A percentile compares a stretch with the other conserved stretches of the same genome.
phyloP scores from a whole-genome alignment of 2,329 filamentous ascomycete genomes.

The Colletotrichum lentis region DNA sequence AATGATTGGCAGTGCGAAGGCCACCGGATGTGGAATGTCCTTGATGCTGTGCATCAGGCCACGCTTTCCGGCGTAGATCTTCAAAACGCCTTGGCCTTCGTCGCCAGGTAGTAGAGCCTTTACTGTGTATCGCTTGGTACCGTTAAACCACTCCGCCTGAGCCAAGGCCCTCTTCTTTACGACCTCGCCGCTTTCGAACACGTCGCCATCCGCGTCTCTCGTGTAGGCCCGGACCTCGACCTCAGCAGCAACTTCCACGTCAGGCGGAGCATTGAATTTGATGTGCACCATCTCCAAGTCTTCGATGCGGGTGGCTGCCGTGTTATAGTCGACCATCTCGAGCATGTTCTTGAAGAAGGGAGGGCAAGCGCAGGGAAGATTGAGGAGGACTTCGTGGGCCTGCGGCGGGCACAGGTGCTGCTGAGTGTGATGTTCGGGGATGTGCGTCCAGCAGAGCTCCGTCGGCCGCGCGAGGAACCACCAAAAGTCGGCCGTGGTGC shows the following conservation, averaged over 20 bases:
- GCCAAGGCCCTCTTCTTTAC: conserved; percentile 86
- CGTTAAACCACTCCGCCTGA: conserved; percentile 89
- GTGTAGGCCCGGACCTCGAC: conserved; percentile 85
- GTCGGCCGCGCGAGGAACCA: conserved; percentile 92
- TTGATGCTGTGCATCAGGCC: conserved; percentile 98
- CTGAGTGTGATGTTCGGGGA: conserved; percentile 85
- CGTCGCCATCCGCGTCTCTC: conserved; percentile 86
- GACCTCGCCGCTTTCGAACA: conserved; percentile 89
- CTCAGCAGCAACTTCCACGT: conserved; percentile 91
- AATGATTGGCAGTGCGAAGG: conserved; percentile 86
- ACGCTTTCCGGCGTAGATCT: conserved; percentile 91
- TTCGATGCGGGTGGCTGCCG: conserved; percentile 83
- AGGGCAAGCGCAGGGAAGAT: conserved; percentile 85
- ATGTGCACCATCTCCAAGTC: conserved; percentile 93
- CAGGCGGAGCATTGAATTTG: conserved; percentile 84
- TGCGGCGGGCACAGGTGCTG: conserved; percentile 93
- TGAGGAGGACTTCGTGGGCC: conserved; percentile 83
- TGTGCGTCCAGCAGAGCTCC: conserved; percentile 94
- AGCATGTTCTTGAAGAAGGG: conserved; percentile 85
- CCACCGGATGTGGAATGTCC: conserved; percentile 91
- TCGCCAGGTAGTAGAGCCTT: conserved; percentile 93
- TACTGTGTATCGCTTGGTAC: conserved; percentile 88
- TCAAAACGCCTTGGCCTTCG: conserved; percentile 86
- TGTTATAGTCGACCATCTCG: conserved; percentile 89
- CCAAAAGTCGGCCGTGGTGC: conserved; percentile 80